Conservation (phyloP, 2,329 filamentous ascomycete genomes). For the Alternaria metachromatica region DNA sequence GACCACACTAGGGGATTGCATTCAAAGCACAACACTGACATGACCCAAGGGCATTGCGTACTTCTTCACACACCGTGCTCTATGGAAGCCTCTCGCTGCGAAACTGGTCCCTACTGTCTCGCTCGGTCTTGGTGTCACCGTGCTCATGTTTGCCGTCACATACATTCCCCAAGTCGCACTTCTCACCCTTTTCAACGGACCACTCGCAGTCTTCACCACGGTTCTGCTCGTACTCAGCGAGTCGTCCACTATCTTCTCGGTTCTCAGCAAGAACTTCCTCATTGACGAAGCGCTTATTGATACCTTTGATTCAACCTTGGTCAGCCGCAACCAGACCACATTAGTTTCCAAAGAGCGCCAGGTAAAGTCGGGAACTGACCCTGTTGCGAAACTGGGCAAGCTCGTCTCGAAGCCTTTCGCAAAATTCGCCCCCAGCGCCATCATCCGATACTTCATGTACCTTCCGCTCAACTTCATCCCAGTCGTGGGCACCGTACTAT, state of each 20-base stretch:
- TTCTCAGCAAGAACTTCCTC: conserved; percentile 72
- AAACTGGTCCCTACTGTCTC: conserved; percentile 68
- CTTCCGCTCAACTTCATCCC: conserved; percentile 93
- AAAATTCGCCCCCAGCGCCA: conserved; percentile 61
- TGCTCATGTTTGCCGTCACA: conserved; percentile 84
- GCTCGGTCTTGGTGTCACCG: conserved; percentile 74
- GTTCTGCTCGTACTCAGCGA: conserved; percentile 67
- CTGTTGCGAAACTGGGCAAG: conserved; percentile 64
- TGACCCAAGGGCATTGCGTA: conserved; percentile 64
- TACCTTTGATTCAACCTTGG: conserved; percentile 79
- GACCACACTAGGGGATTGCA: not conserved
- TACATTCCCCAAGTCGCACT: conserved; percentile 85
- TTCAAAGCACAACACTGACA: conserved; percentile 5
- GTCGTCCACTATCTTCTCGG: conserved; percentile 57
- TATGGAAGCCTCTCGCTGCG: conserved; percentile 66
- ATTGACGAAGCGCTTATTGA: conserved; percentile 84
- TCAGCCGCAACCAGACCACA: conserved; percentile 60
- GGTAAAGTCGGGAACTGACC: conserved; percentile 64
- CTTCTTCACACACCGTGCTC: conserved; percentile 62
- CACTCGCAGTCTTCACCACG: conserved; percentile 76
- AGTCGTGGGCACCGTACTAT: conserved; percentile 81
- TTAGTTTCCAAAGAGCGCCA: conserved; percentile 79
- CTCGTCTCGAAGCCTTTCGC: conserved; percentile 62
- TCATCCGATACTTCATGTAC: conserved; percentile 83
- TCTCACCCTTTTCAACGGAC: conserved; percentile 84